phyloP scores from a whole-genome alignment of 331 rosid genomes.

The Spiraea crenata region DNA sequence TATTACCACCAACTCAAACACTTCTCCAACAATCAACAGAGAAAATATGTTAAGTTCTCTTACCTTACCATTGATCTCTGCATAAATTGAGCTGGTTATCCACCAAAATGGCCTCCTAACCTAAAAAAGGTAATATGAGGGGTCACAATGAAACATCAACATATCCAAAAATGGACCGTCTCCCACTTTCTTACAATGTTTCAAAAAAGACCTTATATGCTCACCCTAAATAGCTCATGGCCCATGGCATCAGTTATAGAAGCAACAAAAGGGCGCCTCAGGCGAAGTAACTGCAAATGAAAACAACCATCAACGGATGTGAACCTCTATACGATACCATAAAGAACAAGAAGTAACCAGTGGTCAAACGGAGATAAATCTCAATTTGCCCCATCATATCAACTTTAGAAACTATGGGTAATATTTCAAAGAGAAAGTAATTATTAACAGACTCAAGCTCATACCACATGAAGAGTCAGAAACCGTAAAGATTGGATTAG shows the following conservation, averaged over 20 bases:
- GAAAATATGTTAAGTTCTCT: slow-evolving; percentile 20
- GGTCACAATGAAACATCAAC: slow-evolving; percentile 25
- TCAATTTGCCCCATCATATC: background rate
- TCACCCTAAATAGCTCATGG: slow-evolving; percentile 81
- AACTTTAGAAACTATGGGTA: background rate
- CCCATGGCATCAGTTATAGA: slow-evolving; percentile 74
- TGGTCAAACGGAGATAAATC: background rate
- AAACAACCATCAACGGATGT: slow-evolving; percentile 20
- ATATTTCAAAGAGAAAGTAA: background rate
- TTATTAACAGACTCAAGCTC: background rate
- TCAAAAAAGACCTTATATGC: slow-evolving; percentile 15
- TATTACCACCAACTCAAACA: slow-evolving; percentile 14
- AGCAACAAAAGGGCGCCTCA: slow-evolving; percentile 91
- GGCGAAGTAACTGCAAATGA: slow-evolving; percentile 70
- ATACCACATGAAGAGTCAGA: background rate
- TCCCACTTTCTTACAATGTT: background rate
- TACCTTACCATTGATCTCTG: slow-evolving; percentile 95
- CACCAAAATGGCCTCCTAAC: slow-evolving; percentile 99
- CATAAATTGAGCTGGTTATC: slow-evolving; percentile 92
- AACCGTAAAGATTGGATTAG: slow-evolving; percentile 9
- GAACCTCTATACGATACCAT: background rate
- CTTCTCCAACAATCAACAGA: background rate
- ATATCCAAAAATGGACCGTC: background rate
- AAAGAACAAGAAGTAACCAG: slow-evolving; percentile 5
- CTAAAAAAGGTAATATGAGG: slow-evolving; percentile 39